Base-by-base conservation (phyloP, 78 protist species). In the Dictyostelium capitatum region DNA sequence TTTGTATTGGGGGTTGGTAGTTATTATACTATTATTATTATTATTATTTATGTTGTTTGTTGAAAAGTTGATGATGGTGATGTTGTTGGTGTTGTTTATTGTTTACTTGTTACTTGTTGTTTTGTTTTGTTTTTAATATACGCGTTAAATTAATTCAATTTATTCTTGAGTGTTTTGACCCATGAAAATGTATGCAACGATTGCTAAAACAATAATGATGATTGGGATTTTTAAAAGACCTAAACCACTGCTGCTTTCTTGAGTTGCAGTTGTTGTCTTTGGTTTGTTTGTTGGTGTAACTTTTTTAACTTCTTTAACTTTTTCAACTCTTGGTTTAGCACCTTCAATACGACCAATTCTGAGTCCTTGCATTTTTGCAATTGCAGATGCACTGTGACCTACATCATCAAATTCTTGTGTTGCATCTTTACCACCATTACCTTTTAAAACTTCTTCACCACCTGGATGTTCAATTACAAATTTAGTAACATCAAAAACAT, bases 381-480 rank as follows among this genome's bases (percentile, higher is more conserved):
- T 79, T 74, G 96, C 96, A 14, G 72, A 51, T 11, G 89, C 96
- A 70, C 90, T 85, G 89, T 93, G 96, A 67, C 96, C 96, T 25
- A 93, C 92, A 80, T 93, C 96, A 37, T 93, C 92, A 65, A 93
- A 93, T 64, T 93, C 92, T 79, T 83, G 92, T 30, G 96, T 80
- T 23, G 75, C 48, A 72, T 93, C 96, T 12, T 78, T 75, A 91
- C 95, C 96, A 43, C 83, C 96, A 43, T 53, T 85, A 17, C 72
- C 96, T 53, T 82, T 59, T 79, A 95, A 81, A 25, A 95, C 96
- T 41, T 95, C 95, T 43, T 95, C 96, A 81, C 96, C 96, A 78
- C 96, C 96, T 72, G 96, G 96, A 80, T 95, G 96, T 15, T 87
- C 96, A 12, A 89, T 95, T 50, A 89, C 80, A 73, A 95, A 97